phyloP scores from a whole-genome alignment of 352 stramenopile genomes.

The Phytopythium kandeliae region DNA sequence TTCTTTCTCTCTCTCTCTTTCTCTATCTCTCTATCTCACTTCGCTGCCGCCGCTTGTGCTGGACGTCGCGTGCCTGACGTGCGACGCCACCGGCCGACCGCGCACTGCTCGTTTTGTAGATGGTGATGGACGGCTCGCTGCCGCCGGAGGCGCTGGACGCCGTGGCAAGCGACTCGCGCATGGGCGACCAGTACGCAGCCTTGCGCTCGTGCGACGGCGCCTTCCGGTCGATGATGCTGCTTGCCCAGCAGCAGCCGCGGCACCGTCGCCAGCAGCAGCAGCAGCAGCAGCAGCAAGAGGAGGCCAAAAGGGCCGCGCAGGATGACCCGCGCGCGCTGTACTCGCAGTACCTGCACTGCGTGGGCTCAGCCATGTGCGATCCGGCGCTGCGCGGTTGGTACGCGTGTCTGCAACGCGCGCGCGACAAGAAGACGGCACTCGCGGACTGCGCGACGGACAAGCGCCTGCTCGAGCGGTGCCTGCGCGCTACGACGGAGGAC shows the following conservation, averaged over 20 bases:
- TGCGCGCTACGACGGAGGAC: slow-evolving; percentile 55
- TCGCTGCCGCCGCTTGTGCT: too few species aligned
- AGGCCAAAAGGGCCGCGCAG: background rate
- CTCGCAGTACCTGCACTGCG: slow-evolving; percentile 58
- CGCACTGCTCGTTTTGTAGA: slow-evolving; percentile 10
- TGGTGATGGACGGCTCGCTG: slow-evolving; percentile 34
- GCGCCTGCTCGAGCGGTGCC: slow-evolving; percentile 67
- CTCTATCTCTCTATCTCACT: background rate
- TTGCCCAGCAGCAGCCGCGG: slow-evolving; percentile 15
- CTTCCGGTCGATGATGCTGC: slow-evolving; percentile 43
- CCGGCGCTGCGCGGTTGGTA: slow-evolving; percentile 45
- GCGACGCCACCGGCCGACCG: too few species aligned
- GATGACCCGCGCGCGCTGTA: slow-evolving; percentile 38
- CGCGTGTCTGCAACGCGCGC: slow-evolving; percentile 39
- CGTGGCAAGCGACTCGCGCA: slow-evolving; percentile 28
- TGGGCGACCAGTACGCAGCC: slow-evolving; percentile 34
- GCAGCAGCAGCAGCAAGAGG: background rate
- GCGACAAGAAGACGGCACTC: slow-evolving; percentile 28
- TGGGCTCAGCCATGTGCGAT: slow-evolving; percentile 41
- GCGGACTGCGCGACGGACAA: slow-evolving; percentile 44
- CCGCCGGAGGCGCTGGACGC: slow-evolving; percentile 34
- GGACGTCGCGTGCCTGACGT: too few species aligned
- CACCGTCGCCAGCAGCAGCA: slow-evolving; percentile 8
- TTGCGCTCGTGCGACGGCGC: slow-evolving; percentile 46
- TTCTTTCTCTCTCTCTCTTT: slow-evolving; percentile 1